phyloP scores from a whole-genome alignment of 116 monocot genomes.

The Dioscorea cayenensis region DNA sequence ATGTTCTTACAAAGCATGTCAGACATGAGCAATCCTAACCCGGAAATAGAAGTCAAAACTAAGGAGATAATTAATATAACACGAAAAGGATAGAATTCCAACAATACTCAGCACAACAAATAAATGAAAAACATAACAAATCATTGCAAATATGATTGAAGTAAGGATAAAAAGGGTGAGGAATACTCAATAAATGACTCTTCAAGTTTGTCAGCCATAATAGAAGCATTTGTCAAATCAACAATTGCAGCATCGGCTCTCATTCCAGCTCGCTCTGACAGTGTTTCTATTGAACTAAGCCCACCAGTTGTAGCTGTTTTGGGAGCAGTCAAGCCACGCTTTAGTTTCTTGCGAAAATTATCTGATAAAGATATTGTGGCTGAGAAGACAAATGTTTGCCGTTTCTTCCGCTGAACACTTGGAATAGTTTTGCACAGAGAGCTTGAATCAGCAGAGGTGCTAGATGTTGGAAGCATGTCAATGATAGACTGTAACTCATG shows the following conservation, averaged over 20 bases:
- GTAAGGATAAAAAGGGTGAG: conserved; percentile 1
- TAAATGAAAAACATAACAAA: neutral
- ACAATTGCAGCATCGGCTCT: conserved; percentile 74
- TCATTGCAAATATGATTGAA: neutral
- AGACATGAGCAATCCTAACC: neutral
- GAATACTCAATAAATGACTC: conserved; percentile 95
- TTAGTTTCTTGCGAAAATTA: conserved; percentile 86
- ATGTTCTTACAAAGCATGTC: neutral
- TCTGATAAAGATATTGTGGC: conserved; percentile 90
- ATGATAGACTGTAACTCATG: conserved; percentile 90
- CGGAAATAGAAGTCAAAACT: neutral
- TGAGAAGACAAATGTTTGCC: conserved; percentile 96
- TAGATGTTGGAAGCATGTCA: conserved; percentile 71
- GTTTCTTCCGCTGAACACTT: conserved; percentile 58
- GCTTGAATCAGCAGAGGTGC: conserved; percentile 12
- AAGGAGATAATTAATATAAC: neutral
- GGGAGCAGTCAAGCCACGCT: conserved; percentile 42
- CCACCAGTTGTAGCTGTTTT: conserved; percentile 30
- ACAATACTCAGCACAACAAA: neutral
- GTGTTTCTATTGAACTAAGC: conserved; percentile 80
- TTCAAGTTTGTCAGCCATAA: conserved; percentile 87
- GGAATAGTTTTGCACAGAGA: conserved; percentile 36
- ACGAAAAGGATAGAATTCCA: neutral
- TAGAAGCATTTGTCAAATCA: conserved; percentile 81
- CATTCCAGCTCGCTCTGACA: conserved; percentile 92